Evolutionary conservation across 306 rosid genomes (phyloP).

Genomic region (Prinsepia uniflora): DNA sequence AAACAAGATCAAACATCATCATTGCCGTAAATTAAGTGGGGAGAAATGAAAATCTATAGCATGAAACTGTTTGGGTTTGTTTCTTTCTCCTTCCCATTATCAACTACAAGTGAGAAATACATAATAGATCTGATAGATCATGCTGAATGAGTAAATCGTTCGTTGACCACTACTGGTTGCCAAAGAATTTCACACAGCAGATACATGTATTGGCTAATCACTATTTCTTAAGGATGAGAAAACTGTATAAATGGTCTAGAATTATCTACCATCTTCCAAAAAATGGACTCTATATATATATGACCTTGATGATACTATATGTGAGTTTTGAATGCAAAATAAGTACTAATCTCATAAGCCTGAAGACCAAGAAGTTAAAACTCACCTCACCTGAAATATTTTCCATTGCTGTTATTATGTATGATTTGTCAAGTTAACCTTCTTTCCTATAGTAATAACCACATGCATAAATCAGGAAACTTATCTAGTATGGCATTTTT

Average conservation of each 20-base stretch:
- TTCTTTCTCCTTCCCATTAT: not conserved
- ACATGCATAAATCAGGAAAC: constrained; percentile 17
- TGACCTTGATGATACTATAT: not conserved
- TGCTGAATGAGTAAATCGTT: not conserved
- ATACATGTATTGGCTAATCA: not conserved
- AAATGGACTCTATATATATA: not conserved
- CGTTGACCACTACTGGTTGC: not conserved
- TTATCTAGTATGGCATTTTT: constrained; percentile 14
- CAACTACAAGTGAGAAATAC: not conserved
- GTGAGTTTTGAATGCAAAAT: not conserved
- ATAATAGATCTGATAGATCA: not conserved
- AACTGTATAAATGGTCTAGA: not conserved
- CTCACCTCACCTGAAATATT: constrained; percentile 24
- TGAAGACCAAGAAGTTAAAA: constrained; percentile 6
- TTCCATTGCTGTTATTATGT: constrained; percentile 22
- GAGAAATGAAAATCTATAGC: not conserved
- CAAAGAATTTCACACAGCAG: not conserved
- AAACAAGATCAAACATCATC: no score
- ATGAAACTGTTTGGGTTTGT: not conserved
- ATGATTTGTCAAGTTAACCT: constrained; percentile 27
- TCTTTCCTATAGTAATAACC: constrained; percentile 45
- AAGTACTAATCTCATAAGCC: constrained; percentile 5
- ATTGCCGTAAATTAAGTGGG: no score
- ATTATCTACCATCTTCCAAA: not conserved
- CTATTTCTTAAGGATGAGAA: not conserved